Base-by-base conservation (phyloP, 2,329 filamentous ascomycete genomes). In the Penicillium sp. region DNA sequence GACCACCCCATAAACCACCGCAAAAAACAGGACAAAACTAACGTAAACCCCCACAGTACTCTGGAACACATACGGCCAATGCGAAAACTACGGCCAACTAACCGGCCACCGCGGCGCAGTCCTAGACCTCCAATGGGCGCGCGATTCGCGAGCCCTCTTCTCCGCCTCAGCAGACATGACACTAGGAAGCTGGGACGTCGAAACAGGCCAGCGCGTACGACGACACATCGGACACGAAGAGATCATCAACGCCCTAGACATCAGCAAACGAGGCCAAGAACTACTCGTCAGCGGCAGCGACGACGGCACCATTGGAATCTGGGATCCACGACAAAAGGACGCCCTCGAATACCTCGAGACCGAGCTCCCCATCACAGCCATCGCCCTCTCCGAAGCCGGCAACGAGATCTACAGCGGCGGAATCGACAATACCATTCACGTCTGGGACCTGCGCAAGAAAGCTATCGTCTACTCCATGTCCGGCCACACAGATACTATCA, bases 371-470 rank as follows among this genome's bases (percentile, higher is more conserved):
- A 86, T 99, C 52, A 97, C 94, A 2, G 90, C 93, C 0, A 86
- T 97, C 5, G 91, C 92, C 14, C 80, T 97, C n/a, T 88, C 92
- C 0, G 92, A 96, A 71, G 92, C 93, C 1, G 94, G 94, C 16
- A 96, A 96, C 71, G 94, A 97, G 76, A 85, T 99, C 23, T 99
- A 94, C 73, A 89, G 90, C 6, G 93, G 93, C 43, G 90, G 92
- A 19, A 97, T 99, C 64, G 94, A 97, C 77, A 97, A 97, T 70
- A 92, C 95, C 65, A 96, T 99, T 71, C 91, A 92, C 66, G 92
- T 96, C 18, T 99, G 94, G 93, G 94, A 99, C 74, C 77, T 97
- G 68, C 87, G 94, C 62, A 97, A 96, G 79, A 92, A 95, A 75
- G 84, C 88, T 6, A 84, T 95, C 2, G 86, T 91, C 5, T 97